Evolutionary conservation across 345 rosid species (phyloP), one percentile per base, ranked within the genome.

Genomic region (Eutrema japonicum): DNA sequence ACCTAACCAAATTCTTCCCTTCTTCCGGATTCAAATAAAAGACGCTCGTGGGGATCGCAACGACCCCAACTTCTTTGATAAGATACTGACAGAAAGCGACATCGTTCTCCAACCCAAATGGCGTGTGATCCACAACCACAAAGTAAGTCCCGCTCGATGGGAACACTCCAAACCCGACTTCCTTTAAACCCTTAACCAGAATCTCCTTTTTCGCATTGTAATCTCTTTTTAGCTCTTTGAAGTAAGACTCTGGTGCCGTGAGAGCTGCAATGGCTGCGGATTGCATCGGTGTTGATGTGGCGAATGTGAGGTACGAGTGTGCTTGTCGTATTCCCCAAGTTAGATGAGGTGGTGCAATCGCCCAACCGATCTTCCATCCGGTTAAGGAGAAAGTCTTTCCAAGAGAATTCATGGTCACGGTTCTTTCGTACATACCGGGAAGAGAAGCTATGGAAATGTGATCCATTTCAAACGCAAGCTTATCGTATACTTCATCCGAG

Each of bases 361-460:
- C 96, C 99, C 99, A 95, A 29, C 99, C 99, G n/a, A 92, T 88
- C 82, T 88, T 92, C 99, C 99, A 95, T 8, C 99, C 98, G 0
- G 96, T 95, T 72, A 95, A 81, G 32, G 96, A 95, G 80, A 88
- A 95, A 8, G 98, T 95, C 85, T 95, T 95, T 59, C 97, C 98
- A 8, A 92, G 53, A 55, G 98, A 95, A 50, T 95, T 95, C 98
- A 92, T 72, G 4, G 97, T 95, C 45, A 92, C 97, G 0, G 96
- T 90, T 45, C 93, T 82, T 58, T 92, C 96, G 7, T 81, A 92
- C 99, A 95, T 92, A 53, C 96, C 93, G 0, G 98, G 98, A 73
- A 95, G 91, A 10, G 99, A 92, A 62, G 99, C 96, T 18, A 92
- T 77, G 2, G 97, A 90, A 32, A 95, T 82, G 75, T 95, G 98